These are phyloP conservation scores for Arctium lappa DNA, from an alignment of 129 eudicot genomes.

Conservation along the genomic window DNA sequence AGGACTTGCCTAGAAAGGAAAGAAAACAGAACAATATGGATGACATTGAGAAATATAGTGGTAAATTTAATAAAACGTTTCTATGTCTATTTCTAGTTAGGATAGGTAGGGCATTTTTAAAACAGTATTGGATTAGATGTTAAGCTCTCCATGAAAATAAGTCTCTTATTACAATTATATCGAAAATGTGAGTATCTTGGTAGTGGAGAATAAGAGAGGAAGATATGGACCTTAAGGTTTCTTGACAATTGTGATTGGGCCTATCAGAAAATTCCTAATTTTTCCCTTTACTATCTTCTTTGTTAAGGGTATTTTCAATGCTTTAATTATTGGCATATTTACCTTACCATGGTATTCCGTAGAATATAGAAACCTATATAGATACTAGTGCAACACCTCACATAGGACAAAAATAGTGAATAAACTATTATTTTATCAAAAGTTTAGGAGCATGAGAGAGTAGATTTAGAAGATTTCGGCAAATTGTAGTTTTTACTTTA, in stretches of 20 bases:
- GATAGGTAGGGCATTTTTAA: neutral
- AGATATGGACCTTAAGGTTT: neutral
- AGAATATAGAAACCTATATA: neutral
- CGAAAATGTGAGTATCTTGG: neutral
- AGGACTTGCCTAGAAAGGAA: neutral
- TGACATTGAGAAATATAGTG: neutral
- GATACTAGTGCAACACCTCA: neutral
- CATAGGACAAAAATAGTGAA: neutral
- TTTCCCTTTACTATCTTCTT: neutral
- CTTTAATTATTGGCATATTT: neutral
- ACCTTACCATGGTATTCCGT: slow-evolving; percentile 10
- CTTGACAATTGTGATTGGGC: neutral
- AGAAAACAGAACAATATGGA: neutral
- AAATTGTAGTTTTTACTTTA: neutral
- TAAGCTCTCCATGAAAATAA: neutral
- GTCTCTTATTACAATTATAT: neutral
- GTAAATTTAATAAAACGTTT: neutral
- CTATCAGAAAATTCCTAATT: neutral
- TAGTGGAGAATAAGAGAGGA: neutral
- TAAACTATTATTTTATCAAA: neutral
- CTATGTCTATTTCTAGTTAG: neutral
- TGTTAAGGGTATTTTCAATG: neutral
- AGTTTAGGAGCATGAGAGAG: neutral
- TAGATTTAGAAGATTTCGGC: neutral
- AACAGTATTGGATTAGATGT: neutral